Evolutionary conservation across 495 filamentous ascomycete genomes (phyloP), one percentile per base, ranked within the genome.

Genomic region (Penicillium robsamsonii): DNA sequence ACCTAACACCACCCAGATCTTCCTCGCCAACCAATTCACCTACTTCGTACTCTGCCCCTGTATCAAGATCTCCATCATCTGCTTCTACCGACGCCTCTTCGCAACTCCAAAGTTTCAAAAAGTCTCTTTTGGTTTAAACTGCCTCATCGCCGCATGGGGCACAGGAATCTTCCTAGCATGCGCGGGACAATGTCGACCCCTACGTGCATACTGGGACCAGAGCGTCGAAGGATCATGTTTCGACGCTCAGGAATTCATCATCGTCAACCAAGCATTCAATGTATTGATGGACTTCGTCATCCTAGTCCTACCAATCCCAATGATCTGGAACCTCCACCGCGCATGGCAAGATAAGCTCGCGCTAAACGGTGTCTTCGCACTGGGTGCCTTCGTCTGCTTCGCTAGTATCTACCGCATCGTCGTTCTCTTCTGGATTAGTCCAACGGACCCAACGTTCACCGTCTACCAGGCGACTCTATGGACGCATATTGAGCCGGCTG

Each of bases 401-500:
- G 74, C 75, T 7, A 74, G 70, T 30, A 75, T 79, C 56, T 74
- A 78, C 55, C 75, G 83, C 49, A 78, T 84, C 52, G 78, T 84
- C 55, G 84, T 81, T 1, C 75, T 85, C 30, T 79, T 83, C 56
- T 78, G 77, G 49, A 75, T 84, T 58, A 68, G 78, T 18, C 75
- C 75, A 6, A 24, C 42, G 1, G 75, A 72, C 65, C 78, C 65
- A 25, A 81, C 57, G 1, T 78, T 84, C 46, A 75, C 70, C 3
- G 65, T 75, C 51, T 79, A 83, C 46, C 73, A 80, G 49, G 74
- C 76, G 2, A 79, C 79, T 0, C 75, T 79, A 35, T 87, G 84
- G 84, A 82, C 79, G 24, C 77, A 80, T 37, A 72, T 81, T 47
- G 83, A 87, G 65, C 73, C 83, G 2, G 79, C 74, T 55, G 78